Evolutionary conservation across 257 asterid species (phyloP), one percentile per base, ranked within the genome.

Genomic region (Craterostigma plantagineum): DNA sequence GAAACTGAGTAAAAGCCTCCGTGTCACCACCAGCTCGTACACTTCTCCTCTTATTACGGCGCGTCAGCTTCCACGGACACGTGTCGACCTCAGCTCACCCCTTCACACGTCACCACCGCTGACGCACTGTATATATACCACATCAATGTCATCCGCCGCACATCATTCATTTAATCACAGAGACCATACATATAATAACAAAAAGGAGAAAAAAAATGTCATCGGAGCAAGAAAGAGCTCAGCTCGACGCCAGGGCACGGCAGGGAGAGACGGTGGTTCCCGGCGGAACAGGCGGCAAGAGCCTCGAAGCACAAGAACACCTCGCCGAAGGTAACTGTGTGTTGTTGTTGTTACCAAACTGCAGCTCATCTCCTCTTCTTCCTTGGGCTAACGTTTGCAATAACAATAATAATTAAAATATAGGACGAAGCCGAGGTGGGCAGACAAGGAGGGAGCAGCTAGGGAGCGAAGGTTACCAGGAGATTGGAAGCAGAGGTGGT

Each of bases 241-340:
- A 68, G 10, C 71, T 81, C 3, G 92, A 77, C 62, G 73, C 75
- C 15, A 59, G 77, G 58, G 92, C 90, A 7, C 58, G 62, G 56
- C 72, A 54, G 18, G 90, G 87, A 0, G 84, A 77, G 54, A 81
- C 87, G 7, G 86, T 77, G 4, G 63, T 81, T 11, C 86, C 91
- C n/a, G 92, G 92, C 15, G 92, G 92, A 45, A 74, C 91, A 3
- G 91, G 94, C 4, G 94, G 94, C 12, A 81, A 77, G 56, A 81
- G 83, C 64, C 91, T 77, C 0, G 80, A 81, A 43, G 94, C 91
- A 11, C 91, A 81, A 14, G 75, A 67, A 38, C 80, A 74, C 60
- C 75, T 81, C 3, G 94, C 87, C 4, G 67, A 74, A 56, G 91
- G 92, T 63, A n/a, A 27, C 11, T 10, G 12, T 12, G n/a, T n/a